Percentiles rank a stretch among this genome's conserved stretches.
Conservation (phyloP, 768 basidiomycete species). For the Coprinellus aureogranulatus region DNA sequence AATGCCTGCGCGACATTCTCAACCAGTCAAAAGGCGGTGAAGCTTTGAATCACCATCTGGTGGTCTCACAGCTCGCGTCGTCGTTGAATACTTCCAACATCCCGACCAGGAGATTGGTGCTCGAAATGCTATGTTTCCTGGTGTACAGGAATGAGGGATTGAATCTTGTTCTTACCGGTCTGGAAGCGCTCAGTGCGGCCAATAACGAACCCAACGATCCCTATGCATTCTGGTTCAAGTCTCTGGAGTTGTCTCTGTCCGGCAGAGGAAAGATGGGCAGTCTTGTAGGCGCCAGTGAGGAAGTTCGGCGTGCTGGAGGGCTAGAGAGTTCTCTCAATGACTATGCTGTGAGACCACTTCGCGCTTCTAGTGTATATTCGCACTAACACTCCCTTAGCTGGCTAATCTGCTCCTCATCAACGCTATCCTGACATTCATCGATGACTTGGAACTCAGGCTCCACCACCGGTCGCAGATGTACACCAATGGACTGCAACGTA, state of each 20-base stretch:
- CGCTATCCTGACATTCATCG: slow-evolving; percentile 58
- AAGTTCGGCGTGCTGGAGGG: slow-evolving; percentile 68
- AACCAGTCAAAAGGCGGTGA: slow-evolving; percentile 76
- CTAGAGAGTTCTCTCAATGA: slow-evolving; percentile 72
- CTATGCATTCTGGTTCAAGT: slow-evolving; percentile 90
- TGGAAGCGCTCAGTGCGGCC: slow-evolving; percentile 68
- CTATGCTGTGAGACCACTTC: slow-evolving; percentile 64
- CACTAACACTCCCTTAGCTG: slow-evolving; percentile 38
- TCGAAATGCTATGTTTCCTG: slow-evolving; percentile 77
- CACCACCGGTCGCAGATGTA: slow-evolving; percentile 91
- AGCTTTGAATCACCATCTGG: slow-evolving; percentile 66
- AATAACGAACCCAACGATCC: slow-evolving; percentile 60
- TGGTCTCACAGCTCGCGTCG: slow-evolving; percentile 77
- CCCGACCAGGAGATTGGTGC: slow-evolving; percentile 69
- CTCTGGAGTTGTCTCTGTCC: slow-evolving; percentile 67
- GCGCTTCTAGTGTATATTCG: slow-evolving; percentile 2
- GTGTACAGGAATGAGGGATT: slow-evolving; percentile 65
- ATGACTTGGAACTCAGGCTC: slow-evolving; percentile 80
- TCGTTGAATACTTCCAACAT: slow-evolving; percentile 81
- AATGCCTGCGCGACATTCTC: slow-evolving; percentile 80
- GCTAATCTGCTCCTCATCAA: slow-evolving; percentile 74
- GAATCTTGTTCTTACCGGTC: slow-evolving; percentile 67
- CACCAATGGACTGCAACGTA: slow-evolving; percentile 71
- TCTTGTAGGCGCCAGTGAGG: slow-evolving; percentile 91
- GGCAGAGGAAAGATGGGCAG: slow-evolving; percentile 95